phyloP scores from a whole-genome alignment of 768 basidiomycete species.

The Lanmaoa rubissima region DNA sequence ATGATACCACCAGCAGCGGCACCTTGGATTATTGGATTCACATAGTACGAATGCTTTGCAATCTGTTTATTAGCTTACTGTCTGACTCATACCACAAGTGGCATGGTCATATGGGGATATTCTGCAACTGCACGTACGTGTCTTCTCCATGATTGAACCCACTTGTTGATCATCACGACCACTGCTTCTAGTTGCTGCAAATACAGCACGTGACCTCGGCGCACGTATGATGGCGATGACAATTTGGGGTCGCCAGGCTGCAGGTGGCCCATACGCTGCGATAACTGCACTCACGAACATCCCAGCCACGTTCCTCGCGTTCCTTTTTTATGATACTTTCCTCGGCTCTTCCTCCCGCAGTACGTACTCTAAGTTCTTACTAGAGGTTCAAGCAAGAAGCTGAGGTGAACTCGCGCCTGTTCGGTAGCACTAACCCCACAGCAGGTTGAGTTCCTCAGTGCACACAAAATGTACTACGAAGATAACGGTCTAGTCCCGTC shows the following conservation, averaged over 20 bases:
- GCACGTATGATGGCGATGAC: constrained; percentile 57
- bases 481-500: constrained; percentile 23
- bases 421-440: constrained; percentile 23
- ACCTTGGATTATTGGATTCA: constrained; percentile 55
- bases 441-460: constrained; percentile 22
- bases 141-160: background rate
- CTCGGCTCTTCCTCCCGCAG: constrained; percentile 59
- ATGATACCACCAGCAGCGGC: constrained; percentile 50
- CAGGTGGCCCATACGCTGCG: constrained; percentile 56
- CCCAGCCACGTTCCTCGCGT: constrained; percentile 57
- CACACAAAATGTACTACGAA: constrained; percentile 24
- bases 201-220: constrained; percentile 67
- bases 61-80: background rate
- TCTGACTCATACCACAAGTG: constrained; percentile 35
- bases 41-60: constrained; percentile 47
- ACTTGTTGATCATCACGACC: background rate
- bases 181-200: constrained; percentile 48
- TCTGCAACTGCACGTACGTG: constrained; percentile 44
- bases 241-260: constrained; percentile 55
- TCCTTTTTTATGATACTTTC: constrained; percentile 54
- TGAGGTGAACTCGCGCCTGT: constrained; percentile 4
- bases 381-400: background rate
- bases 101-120: constrained; percentile 59
- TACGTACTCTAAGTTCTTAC: constrained; percentile 28
- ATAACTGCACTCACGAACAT: constrained; percentile 65